Evolutionary conservation across 2,329 filamentous ascomycete genomes (phyloP).

Genomic region (Cytospora paraplurivora): DNA sequence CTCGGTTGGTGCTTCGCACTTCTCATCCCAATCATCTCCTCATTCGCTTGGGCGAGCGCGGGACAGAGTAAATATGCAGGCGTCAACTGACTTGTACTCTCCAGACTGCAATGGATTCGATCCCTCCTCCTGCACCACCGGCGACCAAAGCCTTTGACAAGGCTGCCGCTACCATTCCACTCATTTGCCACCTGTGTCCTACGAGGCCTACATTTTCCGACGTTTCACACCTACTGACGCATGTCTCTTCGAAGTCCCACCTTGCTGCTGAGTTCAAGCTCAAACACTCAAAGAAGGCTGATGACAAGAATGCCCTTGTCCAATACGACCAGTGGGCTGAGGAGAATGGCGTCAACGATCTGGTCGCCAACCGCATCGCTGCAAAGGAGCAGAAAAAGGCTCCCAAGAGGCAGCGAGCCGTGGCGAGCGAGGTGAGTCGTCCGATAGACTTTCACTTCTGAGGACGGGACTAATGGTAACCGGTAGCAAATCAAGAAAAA

Average conservation of each 20-base stretch:
- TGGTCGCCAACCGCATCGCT: constrained; percentile 77
- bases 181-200: constrained; percentile 82
- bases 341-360: constrained; percentile 66
- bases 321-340: constrained; percentile 80
- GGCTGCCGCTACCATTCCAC: constrained; percentile 52
- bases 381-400: constrained; percentile 68
- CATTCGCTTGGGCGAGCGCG: background rate
- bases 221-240: constrained; percentile 87
- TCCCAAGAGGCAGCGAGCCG: constrained; percentile 15
- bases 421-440: constrained; percentile 6
- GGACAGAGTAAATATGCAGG: background rate
- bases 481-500: constrained; percentile 16
- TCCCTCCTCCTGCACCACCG: background rate
- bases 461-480: background rate
- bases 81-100: background rate
- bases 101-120: constrained; percentile 20
- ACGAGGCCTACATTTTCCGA: constrained; percentile 83
- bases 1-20: constrained; percentile 5
- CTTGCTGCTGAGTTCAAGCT: constrained; percentile 81
- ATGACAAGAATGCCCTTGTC: constrained; percentile 62
- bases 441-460: background rate
- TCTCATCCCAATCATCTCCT: background rate
- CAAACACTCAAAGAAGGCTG: constrained; percentile 69
- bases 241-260: constrained; percentile 91
- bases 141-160: constrained; percentile 12